phyloP scores from a whole-genome alignment of 1,284 basidiomycete genomes.

The Xanthoconium separans region DNA sequence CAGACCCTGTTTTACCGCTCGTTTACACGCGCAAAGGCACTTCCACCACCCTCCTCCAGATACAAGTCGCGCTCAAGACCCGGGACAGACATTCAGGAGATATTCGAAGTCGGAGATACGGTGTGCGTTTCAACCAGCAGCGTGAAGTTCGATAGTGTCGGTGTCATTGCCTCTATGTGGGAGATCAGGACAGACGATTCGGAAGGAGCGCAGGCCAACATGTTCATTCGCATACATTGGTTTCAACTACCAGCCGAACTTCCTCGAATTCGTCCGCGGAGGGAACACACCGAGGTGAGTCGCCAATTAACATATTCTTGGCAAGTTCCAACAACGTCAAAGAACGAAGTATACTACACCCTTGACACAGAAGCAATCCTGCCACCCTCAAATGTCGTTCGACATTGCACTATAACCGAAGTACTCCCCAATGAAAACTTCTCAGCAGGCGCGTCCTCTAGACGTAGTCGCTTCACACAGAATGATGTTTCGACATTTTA shows the following conservation, averaged over 20 bases:
- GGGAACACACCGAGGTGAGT: constrained; percentile 55
- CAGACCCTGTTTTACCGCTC: constrained; percentile 34
- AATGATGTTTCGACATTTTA: constrained; percentile 36
- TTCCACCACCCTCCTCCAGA: constrained; percentile 18
- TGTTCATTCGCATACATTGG: constrained; percentile 67
- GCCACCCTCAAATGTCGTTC: constrained; percentile 48
- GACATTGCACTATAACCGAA: constrained; percentile 50
- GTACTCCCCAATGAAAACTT: constrained; percentile 13
- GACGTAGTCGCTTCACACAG: constrained; percentile 7
- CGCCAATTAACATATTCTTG: not conserved
- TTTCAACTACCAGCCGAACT: constrained; percentile 64
- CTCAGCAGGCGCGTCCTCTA: constrained; percentile 12
- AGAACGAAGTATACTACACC: constrained; percentile 74
- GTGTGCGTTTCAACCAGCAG: constrained; percentile 58
- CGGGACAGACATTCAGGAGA: constrained; percentile 21
- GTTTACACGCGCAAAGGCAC: constrained; percentile 27
- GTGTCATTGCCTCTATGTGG: constrained; percentile 67
- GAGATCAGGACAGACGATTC: constrained; percentile 38
- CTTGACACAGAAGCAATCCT: constrained; percentile 48
- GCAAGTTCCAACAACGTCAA: constrained; percentile 5
- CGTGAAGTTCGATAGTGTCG: constrained; percentile 55
- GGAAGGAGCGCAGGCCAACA: constrained; percentile 31
- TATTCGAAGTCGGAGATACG: constrained; percentile 60
- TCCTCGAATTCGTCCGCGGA: constrained; percentile 52
- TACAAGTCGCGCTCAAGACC: constrained; percentile 26